phyloP scores from a whole-genome alignment of 169 alveolate species.

The Cyclospora cayetanensis region DNA sequence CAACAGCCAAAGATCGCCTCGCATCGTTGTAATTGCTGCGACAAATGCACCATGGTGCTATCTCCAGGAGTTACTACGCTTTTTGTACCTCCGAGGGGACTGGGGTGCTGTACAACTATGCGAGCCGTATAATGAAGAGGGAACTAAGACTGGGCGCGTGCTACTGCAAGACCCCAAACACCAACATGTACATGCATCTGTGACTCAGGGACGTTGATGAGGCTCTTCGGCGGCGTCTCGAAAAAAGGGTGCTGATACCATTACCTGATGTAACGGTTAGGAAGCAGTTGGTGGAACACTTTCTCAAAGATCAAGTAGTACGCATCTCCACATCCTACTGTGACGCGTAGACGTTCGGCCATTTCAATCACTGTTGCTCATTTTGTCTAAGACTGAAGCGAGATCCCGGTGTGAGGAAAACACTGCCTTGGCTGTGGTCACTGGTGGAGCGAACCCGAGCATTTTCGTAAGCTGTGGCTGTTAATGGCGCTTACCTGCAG shows the following conservation, averaged over 20 bases:
- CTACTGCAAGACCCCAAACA: too few species aligned
- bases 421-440: too few species aligned
- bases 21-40: conserved; percentile 76
- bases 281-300: conserved; percentile 21
- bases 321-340: background rate
- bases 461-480: background rate
- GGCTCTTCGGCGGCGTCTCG: conserved; percentile 94
- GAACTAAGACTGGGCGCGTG: too few species aligned
- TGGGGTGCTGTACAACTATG: background rate
- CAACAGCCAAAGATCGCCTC: background rate
- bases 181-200: background rate
- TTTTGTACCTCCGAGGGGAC: background rate
- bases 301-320: conserved; percentile 34
- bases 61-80: too few species aligned
- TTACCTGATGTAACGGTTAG: conserved; percentile 81
- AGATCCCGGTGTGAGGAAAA: background rate
- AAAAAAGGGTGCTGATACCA: conserved; percentile 91
- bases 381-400: background rate
- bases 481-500: too few species aligned
- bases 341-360: too few species aligned
- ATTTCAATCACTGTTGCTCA: background rate
- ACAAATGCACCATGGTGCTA: conserved; percentile 75
- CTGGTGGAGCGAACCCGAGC: too few species aligned
- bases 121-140: background rate
- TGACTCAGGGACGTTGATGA: conserved; percentile 95